Base-by-base conservation (phyloP, 2,329 filamentous ascomycete species). In the Cladosporium sp. region DNA sequence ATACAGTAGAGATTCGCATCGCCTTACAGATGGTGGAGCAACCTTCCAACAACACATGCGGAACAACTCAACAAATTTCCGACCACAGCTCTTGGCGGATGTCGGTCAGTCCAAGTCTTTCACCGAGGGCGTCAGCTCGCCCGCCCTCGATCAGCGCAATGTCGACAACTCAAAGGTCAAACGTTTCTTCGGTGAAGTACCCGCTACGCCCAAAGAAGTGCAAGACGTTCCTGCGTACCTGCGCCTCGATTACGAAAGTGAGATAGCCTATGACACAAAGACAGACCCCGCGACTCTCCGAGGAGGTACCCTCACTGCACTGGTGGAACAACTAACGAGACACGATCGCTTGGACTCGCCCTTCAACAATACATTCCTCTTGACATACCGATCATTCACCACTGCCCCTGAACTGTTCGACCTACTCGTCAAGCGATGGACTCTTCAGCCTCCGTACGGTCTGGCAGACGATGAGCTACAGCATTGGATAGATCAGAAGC, bases 291-390 rank as follows among this genome's bases (percentile, higher is more conserved):
- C 89, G 22, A 82, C 87, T 28, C 82, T 99, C 58, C 94, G 92
- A 72, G 94, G 93, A 64, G 94, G 94, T 47, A 96, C 93, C 0
- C 76, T 99, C 19, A 81, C 90, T 28, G 94, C 90, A 4, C 78
- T 99, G 58, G 94, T 97, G 5, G 94, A 97, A 73, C 93, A 97
- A 69, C 81, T 99, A 44, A 99, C 94, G 15, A 85, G 94, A 49
- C 94, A 99, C 70, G 94, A 99, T 75, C 94, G 95, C 69, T 83
- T 96, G 13, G 94, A 97, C 70, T 91, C 92, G 3, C 93, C 83
- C 61, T 97, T 97, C 77, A 97, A 97, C 77, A 95, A 93, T 68
- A 99, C 94, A 0, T 99, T 99, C 80, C 84, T 99, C 15, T 83
- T 99, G 36, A 99, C 94, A 1, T 99, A 99, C 72, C 84, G 90